Percentiles rank a stretch among this genome's conserved stretches.
phyloP scores from a whole-genome alignment of 345 rosid genomes.

The Abelmoschus esculentus region DNA sequence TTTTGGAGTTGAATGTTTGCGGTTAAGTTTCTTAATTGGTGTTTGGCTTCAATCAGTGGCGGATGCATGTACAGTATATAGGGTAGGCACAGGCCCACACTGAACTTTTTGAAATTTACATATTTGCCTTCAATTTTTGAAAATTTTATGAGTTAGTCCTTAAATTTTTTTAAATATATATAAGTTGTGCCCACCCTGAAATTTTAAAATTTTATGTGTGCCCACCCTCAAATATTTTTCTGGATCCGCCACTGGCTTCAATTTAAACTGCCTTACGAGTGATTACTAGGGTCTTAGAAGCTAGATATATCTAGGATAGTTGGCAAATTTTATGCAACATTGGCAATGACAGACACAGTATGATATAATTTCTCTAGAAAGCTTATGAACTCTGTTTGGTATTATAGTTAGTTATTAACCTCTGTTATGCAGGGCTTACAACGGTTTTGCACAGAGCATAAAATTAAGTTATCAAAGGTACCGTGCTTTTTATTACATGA shows the following conservation, averaged over 20 bases:
- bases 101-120: no score
- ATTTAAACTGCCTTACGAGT: background rate
- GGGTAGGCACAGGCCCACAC: no score
- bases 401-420: background rate
- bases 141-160: no score
- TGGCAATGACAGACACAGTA: background rate
- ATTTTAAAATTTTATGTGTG: no score
- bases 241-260: background rate
- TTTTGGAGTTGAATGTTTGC: background rate
- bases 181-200: no score
- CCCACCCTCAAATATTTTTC: no score
- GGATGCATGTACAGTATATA: no score
- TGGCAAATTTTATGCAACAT: background rate
- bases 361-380: background rate
- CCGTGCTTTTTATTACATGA: background rate
- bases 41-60: background rate
- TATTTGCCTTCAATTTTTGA: no score
- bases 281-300: background rate
- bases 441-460: constrained; percentile 90
- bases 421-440: constrained; percentile 59
- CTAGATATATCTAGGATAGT: background rate
- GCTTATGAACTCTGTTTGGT: background rate
- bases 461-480: constrained; percentile 85
- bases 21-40: background rate
- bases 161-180: no score